Conservation (phyloP, 2,329 filamentous ascomycete species). For the Cadophora malorum region DNA sequence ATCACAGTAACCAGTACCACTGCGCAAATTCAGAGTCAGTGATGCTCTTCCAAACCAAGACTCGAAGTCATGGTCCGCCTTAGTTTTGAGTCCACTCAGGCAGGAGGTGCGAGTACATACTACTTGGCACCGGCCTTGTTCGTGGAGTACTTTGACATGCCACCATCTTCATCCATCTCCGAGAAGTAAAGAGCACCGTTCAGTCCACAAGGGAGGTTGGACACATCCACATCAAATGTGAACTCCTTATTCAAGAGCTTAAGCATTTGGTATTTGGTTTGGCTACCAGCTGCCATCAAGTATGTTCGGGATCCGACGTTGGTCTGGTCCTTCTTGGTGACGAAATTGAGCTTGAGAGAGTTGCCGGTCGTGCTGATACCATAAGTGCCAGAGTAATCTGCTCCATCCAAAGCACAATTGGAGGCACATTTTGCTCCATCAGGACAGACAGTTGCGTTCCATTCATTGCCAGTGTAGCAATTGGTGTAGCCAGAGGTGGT, state of each 20-base stretch:
- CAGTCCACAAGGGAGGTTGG: slow-evolving; percentile 70
- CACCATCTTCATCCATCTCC: slow-evolving; percentile 69
- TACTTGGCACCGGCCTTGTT: slow-evolving; percentile 65
- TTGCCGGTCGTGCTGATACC: slow-evolving; percentile 61
- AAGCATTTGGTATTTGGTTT: slow-evolving; percentile 69
- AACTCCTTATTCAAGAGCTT: slow-evolving; percentile 72
- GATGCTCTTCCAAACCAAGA: no score
- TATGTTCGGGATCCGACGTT: slow-evolving; percentile 66
- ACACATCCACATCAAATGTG: slow-evolving; percentile 76
- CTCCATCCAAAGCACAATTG: slow-evolving; percentile 61
- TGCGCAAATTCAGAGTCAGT: neutral
- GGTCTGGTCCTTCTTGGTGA: slow-evolving; percentile 54
- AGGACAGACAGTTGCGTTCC: slow-evolving; percentile 51
- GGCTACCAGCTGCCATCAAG: slow-evolving; percentile 61
- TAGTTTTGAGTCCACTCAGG: no score
- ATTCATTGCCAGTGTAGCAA: slow-evolving; percentile 53
- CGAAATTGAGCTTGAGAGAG: slow-evolving; percentile 62
- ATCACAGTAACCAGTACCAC: slow-evolving; percentile 69
- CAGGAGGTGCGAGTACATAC: neutral
- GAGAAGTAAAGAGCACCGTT: slow-evolving; percentile 75
- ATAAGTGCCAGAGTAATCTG: slow-evolving; percentile 58
- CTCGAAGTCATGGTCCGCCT: neutral
- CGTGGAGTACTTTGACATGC: slow-evolving; percentile 55
- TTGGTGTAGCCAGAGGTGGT: slow-evolving; percentile 50
- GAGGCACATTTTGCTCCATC: slow-evolving; percentile 53